Conservation (phyloP, 2,329 filamentous ascomycete genomes). For the Gaeumannomyces sp. region DNA sequence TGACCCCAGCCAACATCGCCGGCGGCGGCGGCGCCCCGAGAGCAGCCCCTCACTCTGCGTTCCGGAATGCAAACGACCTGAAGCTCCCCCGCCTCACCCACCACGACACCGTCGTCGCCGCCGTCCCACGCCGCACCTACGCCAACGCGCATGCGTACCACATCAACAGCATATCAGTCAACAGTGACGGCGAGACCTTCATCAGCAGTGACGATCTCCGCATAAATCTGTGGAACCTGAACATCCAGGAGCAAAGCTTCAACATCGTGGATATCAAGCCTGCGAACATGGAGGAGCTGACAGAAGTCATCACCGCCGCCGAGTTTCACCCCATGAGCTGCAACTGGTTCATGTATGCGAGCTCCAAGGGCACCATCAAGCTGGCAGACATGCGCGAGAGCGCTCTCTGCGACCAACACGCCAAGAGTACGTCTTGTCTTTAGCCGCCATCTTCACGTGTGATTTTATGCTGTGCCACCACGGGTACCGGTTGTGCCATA, state of each 20-base stretch:
- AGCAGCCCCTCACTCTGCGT: slow-evolving; percentile 63
- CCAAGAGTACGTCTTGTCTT: slow-evolving; percentile 65
- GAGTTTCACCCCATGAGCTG: slow-evolving; percentile 96
- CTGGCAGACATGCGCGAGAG: slow-evolving; percentile 97
- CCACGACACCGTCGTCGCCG: slow-evolving; percentile 96
- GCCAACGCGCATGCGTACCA: slow-evolving; percentile 98
- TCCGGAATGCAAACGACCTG: slow-evolving; percentile 74
- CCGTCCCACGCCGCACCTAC: slow-evolving; percentile 91
- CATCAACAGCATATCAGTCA: slow-evolving; percentile 99
- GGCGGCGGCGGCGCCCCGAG: slow-evolving; percentile 75
- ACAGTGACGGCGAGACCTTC: slow-evolving; percentile 98
- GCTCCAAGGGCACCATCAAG: slow-evolving; percentile 98
- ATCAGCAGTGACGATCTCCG: slow-evolving; percentile 97
- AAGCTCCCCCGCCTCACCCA: slow-evolving; percentile 95
- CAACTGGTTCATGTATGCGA: slow-evolving; percentile 99
- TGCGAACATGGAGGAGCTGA: slow-evolving; percentile 98
- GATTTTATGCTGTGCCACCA: not conserved
- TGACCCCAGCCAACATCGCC: slow-evolving; percentile 68
- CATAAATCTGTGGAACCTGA: slow-evolving; percentile 98
- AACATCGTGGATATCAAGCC: slow-evolving; percentile 99
- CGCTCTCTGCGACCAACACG: slow-evolving; percentile 90
- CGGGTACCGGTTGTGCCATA: not conserved
- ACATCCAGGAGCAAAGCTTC: slow-evolving; percentile 99
- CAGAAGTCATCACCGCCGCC: slow-evolving; percentile 95
- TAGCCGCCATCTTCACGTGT: not conserved